These are phyloP conservation scores for Psilocybe azurescens DNA, from an alignment of 768 basidiomycete genomes.

Conservation along the genomic window DNA sequence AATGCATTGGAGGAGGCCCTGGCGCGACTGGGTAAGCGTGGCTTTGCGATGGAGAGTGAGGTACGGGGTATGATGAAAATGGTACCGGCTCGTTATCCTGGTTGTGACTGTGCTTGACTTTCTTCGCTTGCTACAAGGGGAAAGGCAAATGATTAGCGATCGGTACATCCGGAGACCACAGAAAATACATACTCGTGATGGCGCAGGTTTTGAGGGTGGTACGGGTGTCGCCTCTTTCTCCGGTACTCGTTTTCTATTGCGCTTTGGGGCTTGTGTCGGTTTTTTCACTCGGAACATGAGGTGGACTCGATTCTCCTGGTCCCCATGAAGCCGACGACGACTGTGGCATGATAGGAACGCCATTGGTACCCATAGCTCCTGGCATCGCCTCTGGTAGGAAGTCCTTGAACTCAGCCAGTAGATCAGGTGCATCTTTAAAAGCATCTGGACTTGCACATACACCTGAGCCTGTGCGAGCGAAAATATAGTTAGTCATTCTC, in stretches of 20 bases:
- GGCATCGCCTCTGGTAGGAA: conserved; percentile 74
- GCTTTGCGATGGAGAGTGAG: conserved; percentile 40
- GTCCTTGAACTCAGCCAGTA: conserved; percentile 81
- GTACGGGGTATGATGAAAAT: conserved; percentile 52
- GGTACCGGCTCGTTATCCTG: conserved; percentile 60
- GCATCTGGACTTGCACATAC: conserved; percentile 76
- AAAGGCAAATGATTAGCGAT: conserved; percentile 1
- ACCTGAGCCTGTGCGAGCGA: conserved; percentile 68
- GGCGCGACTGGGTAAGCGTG: conserved; percentile 19
- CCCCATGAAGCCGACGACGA: conserved; percentile 45
- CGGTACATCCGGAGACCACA: not conserved
- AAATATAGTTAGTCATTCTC: not conserved
- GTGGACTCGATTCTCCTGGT: conserved; percentile 44
- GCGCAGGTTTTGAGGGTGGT: conserved; percentile 53
- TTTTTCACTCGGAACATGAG: conserved; percentile 51
- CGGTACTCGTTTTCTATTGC: conserved; percentile 58
- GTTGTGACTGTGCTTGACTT: conserved; percentile 65
- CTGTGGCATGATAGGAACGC: conserved; percentile 57
- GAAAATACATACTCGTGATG: conserved; percentile 35
- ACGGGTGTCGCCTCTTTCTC: conserved; percentile 76
- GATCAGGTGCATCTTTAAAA: conserved; percentile 82
- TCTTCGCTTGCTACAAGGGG: conserved; percentile 56
- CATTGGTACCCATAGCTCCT: conserved; percentile 42
- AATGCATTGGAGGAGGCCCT: conserved; percentile 35
- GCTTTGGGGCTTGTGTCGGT: conserved; percentile 48